phyloP scores from a whole-genome alignment of 805 yeast species.

The Starmera quercuum region DNA sequence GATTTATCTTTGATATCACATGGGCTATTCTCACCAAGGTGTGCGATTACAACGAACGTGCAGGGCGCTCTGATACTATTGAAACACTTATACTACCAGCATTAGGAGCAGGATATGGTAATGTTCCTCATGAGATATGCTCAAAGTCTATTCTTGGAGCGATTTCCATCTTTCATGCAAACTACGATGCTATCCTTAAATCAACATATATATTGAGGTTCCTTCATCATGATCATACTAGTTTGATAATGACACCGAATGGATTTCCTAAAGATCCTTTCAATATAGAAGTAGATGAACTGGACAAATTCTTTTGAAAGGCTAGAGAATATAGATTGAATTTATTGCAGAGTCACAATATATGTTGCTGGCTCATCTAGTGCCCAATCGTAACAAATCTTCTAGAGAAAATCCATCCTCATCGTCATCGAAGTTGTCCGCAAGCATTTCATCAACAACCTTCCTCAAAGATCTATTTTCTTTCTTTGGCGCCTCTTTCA shows the following conservation, averaged over 20 bases:
- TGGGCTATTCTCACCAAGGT: conserved; percentile 26
- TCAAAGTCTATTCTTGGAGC: conserved; percentile 29
- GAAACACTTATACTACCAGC: conserved; percentile 27
- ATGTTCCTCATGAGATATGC: conserved; percentile 22
- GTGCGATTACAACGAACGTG: conserved; percentile 1
- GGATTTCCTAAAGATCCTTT: background rate
- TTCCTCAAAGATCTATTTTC: background rate
- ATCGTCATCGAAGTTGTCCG: background rate
- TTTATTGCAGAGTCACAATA: too few relatives aligned
- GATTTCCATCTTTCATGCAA: conserved; percentile 17
- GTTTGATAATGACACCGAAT: background rate
- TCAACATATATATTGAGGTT: background rate
- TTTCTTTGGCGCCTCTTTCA: conserved; percentile 6
- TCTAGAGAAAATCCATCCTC: background rate
- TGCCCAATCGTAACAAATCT: background rate
- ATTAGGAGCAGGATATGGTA: conserved; percentile 33
- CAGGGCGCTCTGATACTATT: conserved; percentile 13
- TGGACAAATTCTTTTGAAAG: conserved; percentile 2
- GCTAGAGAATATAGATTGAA: too few relatives aligned
- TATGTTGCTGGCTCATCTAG: background rate
- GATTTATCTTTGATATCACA: conserved; percentile 27
- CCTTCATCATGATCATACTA: conserved; percentile 2
- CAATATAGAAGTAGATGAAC: conserved; percentile 1
- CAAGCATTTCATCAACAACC: background rate
- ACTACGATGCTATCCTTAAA: conserved; percentile 4